These are phyloP conservation scores for Aspergillus conjunctus DNA, from an alignment of 495 filamentous ascomycete species.

Conservation along the genomic window DNA sequence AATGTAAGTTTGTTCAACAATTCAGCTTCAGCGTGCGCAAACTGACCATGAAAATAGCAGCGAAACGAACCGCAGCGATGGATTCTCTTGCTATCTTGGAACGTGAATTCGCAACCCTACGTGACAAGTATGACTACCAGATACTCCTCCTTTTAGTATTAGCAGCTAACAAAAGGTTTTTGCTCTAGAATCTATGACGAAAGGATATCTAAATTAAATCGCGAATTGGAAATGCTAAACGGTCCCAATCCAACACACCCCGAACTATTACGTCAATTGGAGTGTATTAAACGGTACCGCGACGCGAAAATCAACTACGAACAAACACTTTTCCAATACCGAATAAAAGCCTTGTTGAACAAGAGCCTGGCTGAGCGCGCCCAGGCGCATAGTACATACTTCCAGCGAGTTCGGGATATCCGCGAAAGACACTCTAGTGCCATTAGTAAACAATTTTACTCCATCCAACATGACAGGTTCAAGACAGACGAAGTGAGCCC, in stretches of 20 bases:
- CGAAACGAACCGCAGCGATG: slow-evolving; percentile 78
- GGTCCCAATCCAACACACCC: slow-evolving; percentile 80
- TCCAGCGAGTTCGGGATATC: slow-evolving; percentile 77
- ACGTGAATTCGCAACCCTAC: slow-evolving; percentile 77
- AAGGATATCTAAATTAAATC: slow-evolving; percentile 74
- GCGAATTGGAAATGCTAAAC: slow-evolving; percentile 80
- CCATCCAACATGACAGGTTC: slow-evolving; percentile 87
- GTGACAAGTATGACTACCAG: slow-evolving; percentile 69
- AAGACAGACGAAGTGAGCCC: slow-evolving; percentile 78
- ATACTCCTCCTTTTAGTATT: not conserved
- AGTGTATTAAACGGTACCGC: slow-evolving; percentile 77
- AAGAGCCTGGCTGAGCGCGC: slow-evolving; percentile 76
- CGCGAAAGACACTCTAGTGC: slow-evolving; percentile 77
- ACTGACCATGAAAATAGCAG: slow-evolving; percentile 51
- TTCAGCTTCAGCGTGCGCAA: not conserved
- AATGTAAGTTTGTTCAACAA: slow-evolving; percentile 56
- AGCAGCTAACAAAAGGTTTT: slow-evolving; percentile 22
- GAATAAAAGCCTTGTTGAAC: slow-evolving; percentile 67
- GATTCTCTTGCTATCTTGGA: slow-evolving; percentile 78
- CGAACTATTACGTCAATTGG: slow-evolving; percentile 81
- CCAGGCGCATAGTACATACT: slow-evolving; percentile 83
- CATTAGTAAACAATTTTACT: slow-evolving; percentile 83
- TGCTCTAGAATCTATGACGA: slow-evolving; percentile 77
- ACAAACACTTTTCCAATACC: slow-evolving; percentile 68
- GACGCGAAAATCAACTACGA: slow-evolving; percentile 79